Evolutionary conservation across 2,329 filamentous ascomycete species (phyloP), one percentile per base, ranked within the genome.

Genomic region (Colletotrichum sp.): DNA sequence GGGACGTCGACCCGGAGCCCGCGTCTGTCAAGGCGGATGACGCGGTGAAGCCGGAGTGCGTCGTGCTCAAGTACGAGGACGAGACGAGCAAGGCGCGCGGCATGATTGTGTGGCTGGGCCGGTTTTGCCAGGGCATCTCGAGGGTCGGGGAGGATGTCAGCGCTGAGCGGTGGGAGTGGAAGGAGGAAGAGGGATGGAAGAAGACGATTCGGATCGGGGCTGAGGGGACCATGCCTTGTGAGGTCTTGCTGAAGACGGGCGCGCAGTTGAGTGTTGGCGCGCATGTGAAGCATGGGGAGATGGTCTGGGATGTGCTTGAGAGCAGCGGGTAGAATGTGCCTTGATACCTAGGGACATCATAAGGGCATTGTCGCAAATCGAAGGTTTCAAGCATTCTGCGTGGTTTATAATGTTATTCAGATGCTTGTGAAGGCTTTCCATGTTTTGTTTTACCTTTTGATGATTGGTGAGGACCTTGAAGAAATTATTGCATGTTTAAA

Each of bases 111-210:
- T 81, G 89, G 26, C 80, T 93, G 2, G 92, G 91, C 0, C 83
- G 86, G 72, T 88, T 85, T 77, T 89, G 87, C 49, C 92, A 94
- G 84, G 92, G 89, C 1, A 80, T 94, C 6, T 36, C 91, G 66
- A 86, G 89, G 77, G 81, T 83, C 3, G 88, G 86, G 0, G 81
- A 83, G 1, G 79, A 82, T 7, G 80, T 90, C 13, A 84, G 86
- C 24, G 84, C 88, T 2, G 92, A 93, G 86, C 85, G 91, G 70
- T 93, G 91, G 91, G 85, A 87, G 79, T 90, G 86, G 81, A 77
- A 52, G 21, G 78, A 75, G 34, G 64, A 77, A 13, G 80, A 75
- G 3, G 80, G 79, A 18, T 89, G 87, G 87, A 81, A 71, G 79
- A 82, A 80, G 76, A 80, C 81, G 15, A 80, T 83, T n/a, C 82